Base-by-base conservation (phyloP, 1,284 basidiomycete genomes). In the Exobasidium cylindrosporum region DNA sequence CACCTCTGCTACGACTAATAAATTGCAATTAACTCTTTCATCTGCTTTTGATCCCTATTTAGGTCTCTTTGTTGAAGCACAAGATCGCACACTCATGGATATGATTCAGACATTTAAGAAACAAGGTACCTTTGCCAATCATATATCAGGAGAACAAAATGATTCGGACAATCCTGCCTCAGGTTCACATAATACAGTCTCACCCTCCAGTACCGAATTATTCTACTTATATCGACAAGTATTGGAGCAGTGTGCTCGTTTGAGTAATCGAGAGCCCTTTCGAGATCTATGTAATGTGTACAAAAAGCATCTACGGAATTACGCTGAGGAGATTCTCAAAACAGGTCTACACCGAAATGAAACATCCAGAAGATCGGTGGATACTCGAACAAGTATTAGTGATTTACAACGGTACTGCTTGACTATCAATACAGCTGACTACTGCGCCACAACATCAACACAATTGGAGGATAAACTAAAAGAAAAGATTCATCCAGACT, bases 181-280 rank as follows among this genome's bases (percentile, higher is more conserved):
- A 35, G 44, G 61, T 26, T 80, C 89, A 11, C 23, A 7, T 81
- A 87, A 1, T 83, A 84, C 86, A 0, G 90, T 98, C 0, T 84
- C 97, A 1, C 90, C 92, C 0, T 94, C 91, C 0, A 96, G 92
- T 0, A 97, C 94, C 0, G 94, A 98, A 75, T 83, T 99, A 40
- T 98, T 98, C 83, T 95, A 95, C 80, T 92, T 96, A 80, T 98
- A 98, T 78, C 91, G 89, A 0, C 92, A 97, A 77, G 93, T 89
- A 47, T 82, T 99, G 50, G 96, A 98, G 62, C 90, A 93, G 77
- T 97, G 94, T 77, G 88, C 91, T 1, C 91, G 67, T n/a, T 64
- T 78, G 2, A 72, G 72, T n/a, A 76, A 71, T 28, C 65, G 70
- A 6, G 73, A 73, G 50, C 69, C 76, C 21, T 59, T 79, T 24